These are phyloP conservation scores for Backusella macrospora DNA, from an alignment of 192 early-diverging fungal genomes.

Conservation along the genomic window DNA sequence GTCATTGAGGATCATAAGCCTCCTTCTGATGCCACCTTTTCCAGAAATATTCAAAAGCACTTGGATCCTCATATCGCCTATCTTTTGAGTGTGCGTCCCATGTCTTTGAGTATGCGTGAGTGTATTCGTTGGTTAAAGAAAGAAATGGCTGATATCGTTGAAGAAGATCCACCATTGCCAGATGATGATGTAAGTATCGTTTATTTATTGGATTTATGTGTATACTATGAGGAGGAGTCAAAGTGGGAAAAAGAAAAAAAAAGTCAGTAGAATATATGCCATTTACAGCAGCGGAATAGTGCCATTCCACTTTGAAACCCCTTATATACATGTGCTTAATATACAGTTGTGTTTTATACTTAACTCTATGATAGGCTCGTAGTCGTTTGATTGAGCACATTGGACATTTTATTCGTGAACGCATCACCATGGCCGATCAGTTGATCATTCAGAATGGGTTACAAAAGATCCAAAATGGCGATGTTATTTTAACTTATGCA, in stretches of 20 bases:
- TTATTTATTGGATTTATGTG: neutral
- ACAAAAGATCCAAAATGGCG: slow-evolving; percentile 85
- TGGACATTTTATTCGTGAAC: slow-evolving; percentile 88
- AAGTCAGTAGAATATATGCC: no score
- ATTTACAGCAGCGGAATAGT: no score
- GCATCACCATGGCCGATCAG: slow-evolving; percentile 81
- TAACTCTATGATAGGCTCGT: slow-evolving; percentile 57
- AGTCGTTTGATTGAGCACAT: slow-evolving; percentile 70
- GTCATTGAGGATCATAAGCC: slow-evolving; percentile 91
- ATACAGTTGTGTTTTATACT: neutral
- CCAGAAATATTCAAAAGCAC: slow-evolving; percentile 78
- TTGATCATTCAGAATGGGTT: slow-evolving; percentile 80
- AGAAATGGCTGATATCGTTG: slow-evolving; percentile 80
- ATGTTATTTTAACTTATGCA: slow-evolving; percentile 90
- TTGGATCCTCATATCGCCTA: slow-evolving; percentile 92
- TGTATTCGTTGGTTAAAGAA: slow-evolving; percentile 89
- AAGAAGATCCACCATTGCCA: slow-evolving; percentile 73
- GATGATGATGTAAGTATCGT: slow-evolving; percentile 78
- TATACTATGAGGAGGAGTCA: no score
- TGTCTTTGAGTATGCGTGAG: slow-evolving; percentile 94
- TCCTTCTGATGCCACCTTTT: slow-evolving; percentile 78
- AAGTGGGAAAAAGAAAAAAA: no score
- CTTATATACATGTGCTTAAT: neutral
- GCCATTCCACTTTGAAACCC: no score
- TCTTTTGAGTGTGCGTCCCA: slow-evolving; percentile 76